Base-by-base conservation (phyloP, 768 basidiomycete genomes). In the Jaapia argillacea region DNA sequence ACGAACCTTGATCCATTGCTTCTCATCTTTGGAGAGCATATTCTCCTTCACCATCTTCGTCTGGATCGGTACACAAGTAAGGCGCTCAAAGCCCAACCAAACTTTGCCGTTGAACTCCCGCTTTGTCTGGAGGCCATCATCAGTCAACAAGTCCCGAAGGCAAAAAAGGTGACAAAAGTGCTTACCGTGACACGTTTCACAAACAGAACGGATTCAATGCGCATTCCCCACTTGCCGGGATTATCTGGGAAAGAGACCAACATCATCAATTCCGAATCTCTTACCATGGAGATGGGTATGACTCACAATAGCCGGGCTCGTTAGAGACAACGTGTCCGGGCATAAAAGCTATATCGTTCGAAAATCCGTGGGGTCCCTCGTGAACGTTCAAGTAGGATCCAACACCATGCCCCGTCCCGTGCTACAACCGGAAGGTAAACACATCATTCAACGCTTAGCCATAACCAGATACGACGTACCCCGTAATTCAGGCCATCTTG, bases 41-140 rank as follows among this genome's bases (percentile, higher is more conserved):
- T 59, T 69, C 38, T 80, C 84, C 56, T 89, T 85, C 41, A 97
- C 81, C 79, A 98, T 85, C 51, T 76, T 72, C 2, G 86, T 85
- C 61, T 92, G 85, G 54, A 97, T 96, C 3, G 94, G 94, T 6
- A 97, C 92, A 64, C 86, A 82, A 2, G 93, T 94, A 52, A 97
- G 68, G 3, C 92, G 81, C 61, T 93, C 88, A 59, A 94, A 97
- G 5, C 83, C 85, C 26, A 90, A 74, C 90, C 90, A 97, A 21
- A 75, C 65, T 52, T 79, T 70, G 22, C 81, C 83, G 48, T 78
- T 83, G 58, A 79, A 83, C 49, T 77, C 69, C 49, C 74, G 72
- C 62, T 70, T 79, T 25, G 86, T 89, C 81, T 87, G 51, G 26
- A 44, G 26, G 42, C 6, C 28, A 33, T 10, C 10, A 33, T 33